Evolutionary conservation across 331 rosid species (phyloP), one percentile per base, ranked within the genome.

Genomic region (Telfairia occidentalis): DNA sequence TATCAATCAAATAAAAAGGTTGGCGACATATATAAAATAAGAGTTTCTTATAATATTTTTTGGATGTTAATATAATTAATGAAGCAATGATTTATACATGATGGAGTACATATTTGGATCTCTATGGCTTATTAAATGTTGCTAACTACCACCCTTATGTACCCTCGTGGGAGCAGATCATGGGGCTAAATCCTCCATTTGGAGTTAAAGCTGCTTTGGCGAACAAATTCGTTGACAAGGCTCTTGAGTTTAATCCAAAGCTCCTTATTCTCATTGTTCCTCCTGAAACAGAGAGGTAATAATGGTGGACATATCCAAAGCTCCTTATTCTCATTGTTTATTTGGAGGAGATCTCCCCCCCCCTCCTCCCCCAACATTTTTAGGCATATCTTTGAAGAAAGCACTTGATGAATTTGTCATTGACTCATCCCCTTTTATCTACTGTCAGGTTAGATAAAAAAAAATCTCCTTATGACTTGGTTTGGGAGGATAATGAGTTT

Each of bases 171-270:
- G 83, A 61, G 66, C 85, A 93, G 98, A 87, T 93, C 78, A 91
- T 93, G 97, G 98, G 97, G 43, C 86, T 93, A 28, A 93, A 93
- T 80, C 98, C 98, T 75, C 98, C 98, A 18, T 93, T 93, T 40
- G 97, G 98, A 75, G 66, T 89, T 57, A 82, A 87, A 83, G 96
- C 96, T 52, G 38, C 81, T 73, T 64, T 88, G 85, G 98, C 97
- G n/a, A 91, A 93, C 84, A 82, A 76, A 81, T 93, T 93, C 77
- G 84, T 93, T 13, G 78, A 89, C 9, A 92, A 92, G 79, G 98
- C 98, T 82, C 96, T 92, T 0, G 80, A 89, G 81, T 92, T 93
- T 80, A 66, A 77, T 5, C 98, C 98, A 0, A 91, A 91, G 82
- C 93, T 93, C 59, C 76, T 93, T 79, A 81, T 93, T 84, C 96